These are phyloP conservation scores for Tolypocladium tundrense DNA, from an alignment of 2,329 filamentous ascomycete species.

Conservation along the genomic window DNA sequence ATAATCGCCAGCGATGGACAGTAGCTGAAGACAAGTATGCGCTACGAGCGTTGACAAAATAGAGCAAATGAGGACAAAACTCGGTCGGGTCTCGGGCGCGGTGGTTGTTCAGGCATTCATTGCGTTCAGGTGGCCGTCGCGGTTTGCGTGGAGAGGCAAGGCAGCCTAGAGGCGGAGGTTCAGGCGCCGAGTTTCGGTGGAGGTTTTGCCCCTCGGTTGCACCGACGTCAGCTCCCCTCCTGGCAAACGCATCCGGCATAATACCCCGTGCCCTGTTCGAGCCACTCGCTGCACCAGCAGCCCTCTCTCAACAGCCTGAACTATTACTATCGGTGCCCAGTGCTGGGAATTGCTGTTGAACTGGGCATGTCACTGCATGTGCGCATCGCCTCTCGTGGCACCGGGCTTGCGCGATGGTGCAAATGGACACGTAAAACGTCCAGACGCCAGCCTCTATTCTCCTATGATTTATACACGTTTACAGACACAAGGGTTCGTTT, in stretches of 20 bases:
- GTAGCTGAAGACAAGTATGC: neutral
- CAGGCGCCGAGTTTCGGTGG: neutral
- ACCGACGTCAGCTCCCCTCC: slow-evolving; percentile 1
- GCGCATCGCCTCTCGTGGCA: neutral
- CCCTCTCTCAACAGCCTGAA: neutral
- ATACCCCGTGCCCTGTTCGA: neutral
- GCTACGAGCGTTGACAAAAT: neutral
- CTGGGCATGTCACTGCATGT: neutral
- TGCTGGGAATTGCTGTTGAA: neutral
- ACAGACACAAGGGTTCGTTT: slow-evolving; percentile 12
- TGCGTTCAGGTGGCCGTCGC: neutral
- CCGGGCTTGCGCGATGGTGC: neutral
- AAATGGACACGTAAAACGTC: neutral
- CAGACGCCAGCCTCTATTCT: slow-evolving; percentile 15
- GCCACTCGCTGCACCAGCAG: neutral
- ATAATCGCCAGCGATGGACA: neutral
- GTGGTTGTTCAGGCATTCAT: neutral
- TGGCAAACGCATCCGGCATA: neutral
- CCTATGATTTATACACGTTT: slow-evolving; percentile 22
- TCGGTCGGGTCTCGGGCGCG: neutral
- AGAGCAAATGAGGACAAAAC: neutral
- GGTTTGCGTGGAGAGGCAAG: neutral
- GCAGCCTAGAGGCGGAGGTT: neutral
- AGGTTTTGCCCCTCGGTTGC: slow-evolving; percentile 1
- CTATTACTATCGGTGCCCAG: neutral